A percentile compares a stretch with the other conserved stretches of the same genome.
Conservation (phyloP, 805 yeast genomes). For the Teunomyces stri region DNA sequence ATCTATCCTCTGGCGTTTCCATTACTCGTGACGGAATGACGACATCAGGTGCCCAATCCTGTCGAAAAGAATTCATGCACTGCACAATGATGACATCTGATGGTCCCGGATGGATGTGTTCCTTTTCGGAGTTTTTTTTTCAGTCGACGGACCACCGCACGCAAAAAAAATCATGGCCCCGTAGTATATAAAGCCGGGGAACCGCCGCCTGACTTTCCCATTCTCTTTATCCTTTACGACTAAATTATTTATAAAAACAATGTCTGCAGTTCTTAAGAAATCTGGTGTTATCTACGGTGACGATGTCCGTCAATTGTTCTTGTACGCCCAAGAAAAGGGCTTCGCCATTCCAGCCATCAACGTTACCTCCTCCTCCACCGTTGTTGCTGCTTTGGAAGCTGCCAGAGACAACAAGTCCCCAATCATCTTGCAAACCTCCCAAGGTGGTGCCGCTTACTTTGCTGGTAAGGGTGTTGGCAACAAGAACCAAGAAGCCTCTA, state of each 20-base stretch:
- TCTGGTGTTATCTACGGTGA: slow-evolving; percentile 99
- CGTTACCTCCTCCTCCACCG: slow-evolving; percentile 97
- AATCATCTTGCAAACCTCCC: slow-evolving; percentile 93
- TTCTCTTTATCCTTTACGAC: neutral
- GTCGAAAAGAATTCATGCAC: neutral
- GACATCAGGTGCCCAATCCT: neutral
- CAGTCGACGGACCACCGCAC: slow-evolving; percentile 3
- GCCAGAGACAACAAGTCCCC: slow-evolving; percentile 66
- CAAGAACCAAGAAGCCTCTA: slow-evolving; percentile 90
- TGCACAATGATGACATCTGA: slow-evolving; percentile 5
- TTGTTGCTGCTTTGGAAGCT: slow-evolving; percentile 50
- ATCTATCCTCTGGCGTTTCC: no score
- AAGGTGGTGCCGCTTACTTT: slow-evolving; percentile 99
- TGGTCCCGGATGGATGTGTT: slow-evolving; percentile 10
- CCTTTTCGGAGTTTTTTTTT: slow-evolving; percentile 10
- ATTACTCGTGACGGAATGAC: neutral
- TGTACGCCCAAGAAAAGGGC: slow-evolving; percentile 88
- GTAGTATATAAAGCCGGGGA: slow-evolving; percentile 8
- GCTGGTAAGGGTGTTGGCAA: slow-evolving; percentile 99
- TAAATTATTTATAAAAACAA: slow-evolving; percentile 13
- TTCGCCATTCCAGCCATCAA: slow-evolving; percentile 98
- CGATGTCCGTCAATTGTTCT: slow-evolving; percentile 83
- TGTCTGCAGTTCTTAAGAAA: slow-evolving; percentile 77
- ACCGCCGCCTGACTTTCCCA: neutral
- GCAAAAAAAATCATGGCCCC: neutral